Conservation (phyloP, 2,329 filamentous ascomycete species). For the Xylaria sp. region DNA sequence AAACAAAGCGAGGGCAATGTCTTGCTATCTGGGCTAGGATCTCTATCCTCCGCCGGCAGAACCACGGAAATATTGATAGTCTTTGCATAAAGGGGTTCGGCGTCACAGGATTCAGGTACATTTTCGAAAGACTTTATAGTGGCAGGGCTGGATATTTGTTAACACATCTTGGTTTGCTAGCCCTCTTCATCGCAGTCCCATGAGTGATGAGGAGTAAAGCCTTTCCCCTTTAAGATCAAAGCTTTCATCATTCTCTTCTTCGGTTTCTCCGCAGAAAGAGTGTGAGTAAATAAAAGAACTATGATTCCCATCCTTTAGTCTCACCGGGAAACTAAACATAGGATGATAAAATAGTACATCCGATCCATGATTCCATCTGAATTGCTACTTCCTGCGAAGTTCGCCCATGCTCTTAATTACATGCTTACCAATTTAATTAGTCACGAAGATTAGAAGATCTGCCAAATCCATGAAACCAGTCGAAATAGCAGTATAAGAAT, state of each 20-base stretch:
- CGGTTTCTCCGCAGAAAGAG: background rate
- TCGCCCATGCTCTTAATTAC: no score
- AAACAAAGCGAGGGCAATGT: constrained; percentile 3
- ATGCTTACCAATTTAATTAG: no score
- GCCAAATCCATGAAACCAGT: no score
- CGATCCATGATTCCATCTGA: no score
- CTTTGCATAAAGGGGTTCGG: constrained; percentile 32
- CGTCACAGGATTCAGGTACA: constrained; percentile 7
- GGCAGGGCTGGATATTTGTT: constrained; percentile 16
- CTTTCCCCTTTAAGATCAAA: no score
- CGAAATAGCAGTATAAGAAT: no score
- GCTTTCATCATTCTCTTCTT: background rate
- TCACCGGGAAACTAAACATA: no score
- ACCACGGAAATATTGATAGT: constrained; percentile 17
- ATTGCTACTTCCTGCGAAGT: no score
- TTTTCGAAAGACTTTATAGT: background rate
- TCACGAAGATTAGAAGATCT: no score
- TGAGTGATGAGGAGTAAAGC: background rate
- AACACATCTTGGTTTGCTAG: constrained; percentile 13
- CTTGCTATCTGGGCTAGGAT: background rate
- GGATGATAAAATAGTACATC: no score
- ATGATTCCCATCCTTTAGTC: no score
- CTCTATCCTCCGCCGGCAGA: background rate
- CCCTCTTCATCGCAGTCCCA: background rate
- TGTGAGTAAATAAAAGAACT: background rate